Percentiles rank a stretch among this genome's conserved stretches.
phyloP scores from a whole-genome alignment of 2,329 filamentous ascomycete species.

The Ploettnerulaceae sp. region DNA sequence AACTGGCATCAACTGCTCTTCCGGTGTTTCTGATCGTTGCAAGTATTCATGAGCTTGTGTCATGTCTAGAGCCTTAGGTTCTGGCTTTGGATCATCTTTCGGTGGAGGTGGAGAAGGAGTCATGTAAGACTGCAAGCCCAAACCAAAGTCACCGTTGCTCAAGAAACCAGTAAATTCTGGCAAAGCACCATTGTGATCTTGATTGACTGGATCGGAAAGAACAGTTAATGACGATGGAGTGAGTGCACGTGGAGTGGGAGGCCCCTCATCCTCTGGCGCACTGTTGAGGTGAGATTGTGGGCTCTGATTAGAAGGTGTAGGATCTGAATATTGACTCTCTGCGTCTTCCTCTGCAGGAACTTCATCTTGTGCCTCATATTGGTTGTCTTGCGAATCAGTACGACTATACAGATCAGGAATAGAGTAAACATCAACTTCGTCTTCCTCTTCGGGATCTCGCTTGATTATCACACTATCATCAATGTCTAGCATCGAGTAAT shows the following conservation, averaged over 20 bases:
- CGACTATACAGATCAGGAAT: conserved; percentile 63
- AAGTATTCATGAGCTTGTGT: conserved; percentile 27
- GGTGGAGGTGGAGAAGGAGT: conserved; percentile 38
- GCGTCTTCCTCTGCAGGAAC: conserved; percentile 21
- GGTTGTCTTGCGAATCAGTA: conserved; percentile 40
- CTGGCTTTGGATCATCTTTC: conserved; percentile 19
- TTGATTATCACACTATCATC: conserved; percentile 61
- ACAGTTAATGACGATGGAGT: conserved; percentile 34
- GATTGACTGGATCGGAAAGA: conserved; percentile 20
- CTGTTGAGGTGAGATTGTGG: conserved; percentile 24
- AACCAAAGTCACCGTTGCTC: conserved; percentile 46
- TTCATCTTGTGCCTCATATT: conserved; percentile 17
- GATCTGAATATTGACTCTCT: conserved; percentile 49
- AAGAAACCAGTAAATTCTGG: conserved; percentile 47
- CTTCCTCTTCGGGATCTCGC: conserved; percentile 55
- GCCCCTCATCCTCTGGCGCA: conserved; percentile 44
- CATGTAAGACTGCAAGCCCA: conserved; percentile 52
- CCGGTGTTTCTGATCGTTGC: conserved; percentile 25
- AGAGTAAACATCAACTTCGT: conserved; percentile 60
- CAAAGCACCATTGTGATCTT: conserved; percentile 31
- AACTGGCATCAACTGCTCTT: conserved; percentile 33
- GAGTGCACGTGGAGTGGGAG: conserved; percentile 46
- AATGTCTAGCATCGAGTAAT: conserved; percentile 52
- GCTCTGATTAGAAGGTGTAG: conserved; percentile 22
- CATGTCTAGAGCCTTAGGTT: conserved; percentile 22